phyloP scores from a whole-genome alignment of 148 eudicot species.

The Pharnaceum exiguum region DNA sequence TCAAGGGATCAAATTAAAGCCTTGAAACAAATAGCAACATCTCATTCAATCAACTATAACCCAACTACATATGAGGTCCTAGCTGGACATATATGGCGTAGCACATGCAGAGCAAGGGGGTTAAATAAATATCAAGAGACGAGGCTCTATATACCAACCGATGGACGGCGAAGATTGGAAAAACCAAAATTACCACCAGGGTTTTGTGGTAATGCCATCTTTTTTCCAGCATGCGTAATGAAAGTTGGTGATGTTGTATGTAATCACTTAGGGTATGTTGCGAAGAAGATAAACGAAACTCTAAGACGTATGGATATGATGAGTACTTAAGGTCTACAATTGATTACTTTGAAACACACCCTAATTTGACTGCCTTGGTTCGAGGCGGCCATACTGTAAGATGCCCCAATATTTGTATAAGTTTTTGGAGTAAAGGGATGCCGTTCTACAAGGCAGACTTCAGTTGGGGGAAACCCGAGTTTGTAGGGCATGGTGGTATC shows the following conservation, averaged over 20 bases:
- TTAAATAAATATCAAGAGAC: slow-evolving; percentile 5
- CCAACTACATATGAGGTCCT: slow-evolving; percentile 26
- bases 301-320: slow-evolving; percentile 11
- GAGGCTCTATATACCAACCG: slow-evolving; percentile 21
- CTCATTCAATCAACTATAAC: not conserved
- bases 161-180: slow-evolving; percentile 21
- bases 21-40: slow-evolving; percentile 12
- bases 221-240: slow-evolving; percentile 13
- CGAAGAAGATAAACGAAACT: slow-evolving; percentile 23
- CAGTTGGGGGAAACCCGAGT: slow-evolving; percentile 29
- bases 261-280: slow-evolving; percentile 25
- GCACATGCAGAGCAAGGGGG: slow-evolving; percentile 23
- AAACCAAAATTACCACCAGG: slow-evolving; percentile 17
- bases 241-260: slow-evolving; percentile 17
- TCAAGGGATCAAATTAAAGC: slow-evolving; percentile 15
- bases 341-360: slow-evolving; percentile 24
- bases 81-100: slow-evolving; percentile 30
- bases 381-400: slow-evolving; percentile 19
- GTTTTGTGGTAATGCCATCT: slow-evolving; percentile 28
- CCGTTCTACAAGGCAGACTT: slow-evolving; percentile 27
- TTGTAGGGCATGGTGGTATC: slow-evolving; percentile 27
- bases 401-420: slow-evolving; percentile 23
- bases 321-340: slow-evolving; percentile 28
- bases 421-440: slow-evolving; percentile 20
- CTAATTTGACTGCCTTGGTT: slow-evolving; percentile 16